These are phyloP conservation scores for Pterocarpus macrocarpus DNA, from an alignment of 306 rosid species.

Conservation along the genomic window DNA sequence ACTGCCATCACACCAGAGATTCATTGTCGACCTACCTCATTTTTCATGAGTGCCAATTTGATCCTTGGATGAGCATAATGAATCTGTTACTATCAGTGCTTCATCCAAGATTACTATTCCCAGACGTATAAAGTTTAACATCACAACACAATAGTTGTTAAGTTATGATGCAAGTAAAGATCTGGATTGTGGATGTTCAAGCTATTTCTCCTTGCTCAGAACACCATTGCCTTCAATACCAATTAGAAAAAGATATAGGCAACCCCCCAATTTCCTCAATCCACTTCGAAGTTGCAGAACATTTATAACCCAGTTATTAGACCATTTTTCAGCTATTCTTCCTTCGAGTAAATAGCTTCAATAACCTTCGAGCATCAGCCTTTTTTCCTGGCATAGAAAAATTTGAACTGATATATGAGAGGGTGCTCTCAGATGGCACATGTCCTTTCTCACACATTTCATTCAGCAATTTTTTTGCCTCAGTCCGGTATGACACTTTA, in stretches of 20 bases:
- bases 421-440: slow-evolving; percentile 75
- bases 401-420: slow-evolving; percentile 62
- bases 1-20: slow-evolving; percentile 65
- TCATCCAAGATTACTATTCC: slow-evolving; percentile 85
- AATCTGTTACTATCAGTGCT: slow-evolving; percentile 73
- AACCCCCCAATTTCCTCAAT: slow-evolving; percentile 22
- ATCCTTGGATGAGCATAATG: slow-evolving; percentile 77
- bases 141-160: slow-evolving; percentile 72
- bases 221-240: slow-evolving; percentile 16
- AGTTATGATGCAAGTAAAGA: slow-evolving; percentile 56
- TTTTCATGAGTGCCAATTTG: slow-evolving; percentile 73
- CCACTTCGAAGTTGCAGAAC: not conserved
- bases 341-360: slow-evolving; percentile 62
- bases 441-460: slow-evolving; percentile 82
- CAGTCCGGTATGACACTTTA: slow-evolving; percentile 62
- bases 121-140: slow-evolving; percentile 76
- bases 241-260: slow-evolving; percentile 5
- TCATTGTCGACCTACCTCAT: slow-evolving; percentile 64
- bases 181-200: not conserved
- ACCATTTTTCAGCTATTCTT: slow-evolving; percentile 57
- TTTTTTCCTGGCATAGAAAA: slow-evolving; percentile 78
- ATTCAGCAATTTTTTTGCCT: slow-evolving; percentile 74
- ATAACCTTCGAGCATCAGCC: slow-evolving; percentile 69
- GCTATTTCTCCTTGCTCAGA: slow-evolving; percentile 19
- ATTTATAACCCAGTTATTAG: slow-evolving; percentile 4